Evolutionary conservation across 164 flowering plant species (phyloP).

Genomic region (Liriodendron chinense): DNA sequence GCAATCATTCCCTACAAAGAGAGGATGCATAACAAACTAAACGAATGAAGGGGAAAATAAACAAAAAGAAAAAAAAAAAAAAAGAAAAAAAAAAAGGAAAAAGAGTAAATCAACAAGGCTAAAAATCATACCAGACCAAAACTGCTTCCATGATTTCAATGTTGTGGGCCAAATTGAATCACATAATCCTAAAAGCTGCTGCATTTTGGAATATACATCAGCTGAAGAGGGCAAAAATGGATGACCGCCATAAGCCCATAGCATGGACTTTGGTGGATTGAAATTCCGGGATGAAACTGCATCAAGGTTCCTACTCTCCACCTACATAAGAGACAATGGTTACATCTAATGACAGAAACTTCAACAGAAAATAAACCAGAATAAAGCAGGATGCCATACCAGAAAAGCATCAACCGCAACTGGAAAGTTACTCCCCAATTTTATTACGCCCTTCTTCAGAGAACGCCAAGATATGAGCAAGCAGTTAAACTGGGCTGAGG

Average conservation of each 20-base stretch:
- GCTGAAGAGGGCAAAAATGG: constrained; percentile 71
- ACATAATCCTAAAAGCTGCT: constrained; percentile 46
- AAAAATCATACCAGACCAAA: constrained; percentile 23
- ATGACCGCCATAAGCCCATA: constrained; percentile 91
- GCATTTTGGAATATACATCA: constrained; percentile 45
- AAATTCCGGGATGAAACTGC: constrained; percentile 26
- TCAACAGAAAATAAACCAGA: neutral
- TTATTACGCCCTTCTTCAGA: constrained; percentile 46
- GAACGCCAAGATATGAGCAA: constrained; percentile 51
- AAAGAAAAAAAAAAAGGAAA: neutral
- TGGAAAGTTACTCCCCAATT: constrained; percentile 41
- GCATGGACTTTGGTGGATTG: constrained; percentile 54
- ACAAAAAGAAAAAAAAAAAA: neutral
- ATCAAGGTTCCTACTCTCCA: constrained; percentile 36
- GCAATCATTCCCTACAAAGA: constrained; percentile 21
- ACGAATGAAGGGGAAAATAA: neutral
- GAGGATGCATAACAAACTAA: neutral
- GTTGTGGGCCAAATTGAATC: constrained; percentile 56
- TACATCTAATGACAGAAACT: neutral
- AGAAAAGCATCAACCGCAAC: constrained; percentile 34
- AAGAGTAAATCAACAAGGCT: neutral
- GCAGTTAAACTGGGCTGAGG: constrained; percentile 29
- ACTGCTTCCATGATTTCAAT: constrained; percentile 23
- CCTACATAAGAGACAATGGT: constrained; percentile 25
- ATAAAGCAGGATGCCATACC: constrained; percentile 32